Evolutionary conservation across 345 rosid genomes (phyloP).

Genomic region (Brassica juncea): DNA sequence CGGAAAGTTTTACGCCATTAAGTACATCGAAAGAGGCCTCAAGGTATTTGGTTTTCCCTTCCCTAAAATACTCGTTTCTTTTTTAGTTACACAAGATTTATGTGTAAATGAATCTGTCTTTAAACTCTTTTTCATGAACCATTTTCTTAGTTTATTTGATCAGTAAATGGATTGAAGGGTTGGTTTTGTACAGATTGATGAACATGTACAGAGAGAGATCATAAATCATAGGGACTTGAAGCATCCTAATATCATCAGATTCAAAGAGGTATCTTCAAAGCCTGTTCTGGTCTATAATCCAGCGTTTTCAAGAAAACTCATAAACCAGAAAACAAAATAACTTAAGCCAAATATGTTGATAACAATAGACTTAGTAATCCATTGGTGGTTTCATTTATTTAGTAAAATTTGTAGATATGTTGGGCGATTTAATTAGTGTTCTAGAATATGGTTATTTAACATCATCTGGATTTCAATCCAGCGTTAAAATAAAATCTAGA

Average conservation of each 20-base stretch:
- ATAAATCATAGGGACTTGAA: slow-evolving; percentile 89
- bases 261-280: slow-evolving; percentile 65
- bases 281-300: not conserved
- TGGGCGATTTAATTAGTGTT: not conserved
- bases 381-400: not conserved
- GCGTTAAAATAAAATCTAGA: not conserved
- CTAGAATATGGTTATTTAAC: not conserved
- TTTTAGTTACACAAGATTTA: not conserved
- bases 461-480: not conserved
- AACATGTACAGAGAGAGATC: slow-evolving; percentile 94
- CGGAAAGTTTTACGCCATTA: slow-evolving; percentile 69
- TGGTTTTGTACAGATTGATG: slow-evolving; percentile 65
- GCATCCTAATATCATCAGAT: slow-evolving; percentile 84
- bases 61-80: not conserved
- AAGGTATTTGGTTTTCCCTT: slow-evolving; percentile 47
- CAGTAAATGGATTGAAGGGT: slow-evolving; percentile 1
- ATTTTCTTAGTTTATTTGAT: not conserved
- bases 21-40: slow-evolving; percentile 79
- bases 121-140: not conserved
- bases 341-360: not conserved
- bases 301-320: not conserved
- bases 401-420: not conserved
- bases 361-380: not conserved
- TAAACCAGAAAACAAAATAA: slow-evolving; percentile 11
- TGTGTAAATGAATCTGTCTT: not conserved